phyloP scores from a whole-genome alignment of 306 rosid genomes.

The Urtica urens region DNA sequence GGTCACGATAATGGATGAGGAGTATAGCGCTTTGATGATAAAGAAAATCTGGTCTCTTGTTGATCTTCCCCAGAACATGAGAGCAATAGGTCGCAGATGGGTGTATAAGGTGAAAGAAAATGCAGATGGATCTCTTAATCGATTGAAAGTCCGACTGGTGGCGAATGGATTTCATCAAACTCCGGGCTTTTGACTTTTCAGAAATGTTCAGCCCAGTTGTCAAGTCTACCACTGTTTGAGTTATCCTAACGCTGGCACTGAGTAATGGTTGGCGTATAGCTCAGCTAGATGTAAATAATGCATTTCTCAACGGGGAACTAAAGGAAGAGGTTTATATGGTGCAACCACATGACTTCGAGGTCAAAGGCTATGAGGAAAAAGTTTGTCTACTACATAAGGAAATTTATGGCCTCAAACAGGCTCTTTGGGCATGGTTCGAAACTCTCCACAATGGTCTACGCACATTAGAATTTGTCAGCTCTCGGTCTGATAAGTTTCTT shows the following conservation, averaged over 20 bases:
- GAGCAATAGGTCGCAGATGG: neutral
- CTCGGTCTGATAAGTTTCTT: neutral
- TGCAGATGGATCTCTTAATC: neutral
- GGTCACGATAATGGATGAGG: too few species aligned
- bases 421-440: neutral
- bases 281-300: too few species aligned
- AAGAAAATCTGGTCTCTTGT: too few species aligned
- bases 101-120: neutral
- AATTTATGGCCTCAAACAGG: neutral
- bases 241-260: neutral
- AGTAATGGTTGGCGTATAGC: neutral
- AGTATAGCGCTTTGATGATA: too few species aligned
- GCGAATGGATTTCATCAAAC: neutral
- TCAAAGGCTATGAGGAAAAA: neutral
- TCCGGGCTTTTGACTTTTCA: neutral
- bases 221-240: neutral
- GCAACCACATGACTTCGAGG: neutral
- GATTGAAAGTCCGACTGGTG: neutral
- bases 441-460: neutral
- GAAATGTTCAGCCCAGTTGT: neutral
- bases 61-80: too few species aligned
- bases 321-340: neutral
- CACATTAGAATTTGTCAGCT: too few species aligned
- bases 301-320: neutral
- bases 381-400: neutral